Percentiles rank a stretch among this genome's conserved stretches.
Evolutionary conservation across 2,329 filamentous ascomycete genomes (phyloP).

Genomic region (Hymenoscyphus fructigenus): DNA sequence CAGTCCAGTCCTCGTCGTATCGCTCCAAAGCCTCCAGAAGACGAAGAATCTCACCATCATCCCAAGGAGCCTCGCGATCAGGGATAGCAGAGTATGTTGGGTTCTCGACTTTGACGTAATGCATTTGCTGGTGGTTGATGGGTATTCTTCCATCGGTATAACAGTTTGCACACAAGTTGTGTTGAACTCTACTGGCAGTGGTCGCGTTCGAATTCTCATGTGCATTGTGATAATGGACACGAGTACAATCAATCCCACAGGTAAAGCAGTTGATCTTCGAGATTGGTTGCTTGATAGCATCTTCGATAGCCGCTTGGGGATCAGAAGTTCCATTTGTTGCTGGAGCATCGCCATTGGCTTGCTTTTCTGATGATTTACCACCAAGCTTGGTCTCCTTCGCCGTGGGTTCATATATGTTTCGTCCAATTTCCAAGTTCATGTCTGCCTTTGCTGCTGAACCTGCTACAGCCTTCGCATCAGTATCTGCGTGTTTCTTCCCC

Average conservation of each 20-base stretch:
- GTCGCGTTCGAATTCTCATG: slow-evolving; percentile 45
- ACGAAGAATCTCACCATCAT: slow-evolving; percentile 83
- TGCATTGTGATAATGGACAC: slow-evolving; percentile 68
- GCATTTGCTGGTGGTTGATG: slow-evolving; percentile 70
- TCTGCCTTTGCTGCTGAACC: slow-evolving; percentile 70
- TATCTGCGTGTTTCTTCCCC: slow-evolving; percentile 55
- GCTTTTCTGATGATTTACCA: slow-evolving; percentile 62
- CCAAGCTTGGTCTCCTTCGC: slow-evolving; percentile 70
- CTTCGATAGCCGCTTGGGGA: slow-evolving; percentile 47
- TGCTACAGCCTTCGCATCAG: slow-evolving; percentile 57
- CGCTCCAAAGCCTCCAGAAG: slow-evolving; percentile 88
- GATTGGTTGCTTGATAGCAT: slow-evolving; percentile 64
- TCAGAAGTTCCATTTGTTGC: slow-evolving; percentile 62
- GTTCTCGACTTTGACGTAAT: slow-evolving; percentile 89
- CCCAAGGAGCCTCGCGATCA: slow-evolving; percentile 87
- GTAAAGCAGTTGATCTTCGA: slow-evolving; percentile 80
- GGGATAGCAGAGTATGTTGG: slow-evolving; percentile 74
- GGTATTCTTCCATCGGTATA: slow-evolving; percentile 84
- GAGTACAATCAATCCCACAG: slow-evolving; percentile 86
- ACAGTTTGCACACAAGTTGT: slow-evolving; percentile 89
- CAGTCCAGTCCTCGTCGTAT: slow-evolving; percentile 94
- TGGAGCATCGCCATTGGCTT: slow-evolving; percentile 69
- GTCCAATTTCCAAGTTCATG: slow-evolving; percentile 86
- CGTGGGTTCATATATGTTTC: slow-evolving; percentile 93
- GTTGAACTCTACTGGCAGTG: slow-evolving; percentile 57